Evolutionary conservation across 768 basidiomycete genomes (phyloP).

Genomic region (Suillus subaureus): DNA sequence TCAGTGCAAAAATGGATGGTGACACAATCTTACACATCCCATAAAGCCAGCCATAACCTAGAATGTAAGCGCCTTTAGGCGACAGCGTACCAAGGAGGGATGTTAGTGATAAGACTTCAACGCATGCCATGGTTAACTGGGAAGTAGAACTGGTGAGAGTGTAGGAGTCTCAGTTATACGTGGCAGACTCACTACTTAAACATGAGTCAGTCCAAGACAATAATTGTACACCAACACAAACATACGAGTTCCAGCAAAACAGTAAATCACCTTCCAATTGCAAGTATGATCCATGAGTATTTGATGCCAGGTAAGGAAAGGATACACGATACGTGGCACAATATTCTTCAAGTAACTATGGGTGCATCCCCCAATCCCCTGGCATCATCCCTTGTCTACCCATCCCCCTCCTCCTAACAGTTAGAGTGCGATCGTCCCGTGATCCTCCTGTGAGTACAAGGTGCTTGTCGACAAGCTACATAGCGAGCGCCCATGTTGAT

Average conservation of each 20-base stretch:
- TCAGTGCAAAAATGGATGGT: neutral
- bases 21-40: slow-evolving; percentile 59
- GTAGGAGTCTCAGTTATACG: neutral
- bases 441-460: slow-evolving; percentile 55
- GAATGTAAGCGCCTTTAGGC: slow-evolving; percentile 45
- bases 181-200: neutral
- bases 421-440: slow-evolving; percentile 52
- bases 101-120: neutral
- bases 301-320: neutral
- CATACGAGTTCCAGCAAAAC: neutral
- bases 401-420: slow-evolving; percentile 48
- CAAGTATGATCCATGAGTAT: neutral
- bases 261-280: neutral
- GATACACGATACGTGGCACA: neutral
- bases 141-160: neutral
- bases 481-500: slow-evolving; percentile 15
- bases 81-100: slow-evolving; percentile 16
- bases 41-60: slow-evolving; percentile 65
- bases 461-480: slow-evolving; percentile 80
- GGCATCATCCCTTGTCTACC: slow-evolving; percentile 48
- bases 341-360: slow-evolving; percentile 15
- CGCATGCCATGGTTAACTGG: neutral
- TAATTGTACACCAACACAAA: neutral
- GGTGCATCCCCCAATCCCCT: slow-evolving; percentile 62
- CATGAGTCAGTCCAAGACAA: neutral